Conservation (phyloP, 805 yeast genomes). For the Nakazawaea ambrosiae region DNA sequence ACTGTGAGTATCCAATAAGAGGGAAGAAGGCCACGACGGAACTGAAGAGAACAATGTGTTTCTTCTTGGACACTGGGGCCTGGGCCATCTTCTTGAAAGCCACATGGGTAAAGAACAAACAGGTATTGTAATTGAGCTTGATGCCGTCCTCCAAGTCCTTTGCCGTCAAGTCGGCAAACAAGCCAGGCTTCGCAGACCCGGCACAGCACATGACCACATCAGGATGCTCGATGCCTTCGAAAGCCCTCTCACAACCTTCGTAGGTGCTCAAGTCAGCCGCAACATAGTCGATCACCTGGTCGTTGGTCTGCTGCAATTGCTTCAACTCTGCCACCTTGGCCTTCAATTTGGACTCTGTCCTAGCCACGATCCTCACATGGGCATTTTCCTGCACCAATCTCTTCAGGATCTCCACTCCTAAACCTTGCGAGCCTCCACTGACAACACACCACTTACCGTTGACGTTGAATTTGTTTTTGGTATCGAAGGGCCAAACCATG, state of each 20-base stretch:
- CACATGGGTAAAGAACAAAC: conserved; percentile 65
- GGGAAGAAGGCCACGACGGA: conserved; percentile 81
- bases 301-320: not conserved
- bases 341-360: conserved; percentile 57
- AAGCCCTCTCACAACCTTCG: conserved; percentile 36
- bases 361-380: conserved; percentile 66
- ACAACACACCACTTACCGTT: conserved; percentile 56
- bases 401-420: conserved; percentile 74
- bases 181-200: conserved; percentile 75
- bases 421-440: conserved; percentile 95
- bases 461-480: conserved; percentile 20
- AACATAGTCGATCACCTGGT: conserved; percentile 33
- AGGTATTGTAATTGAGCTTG: conserved; percentile 63
- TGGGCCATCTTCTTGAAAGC: conserved; percentile 36
- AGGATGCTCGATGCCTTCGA: conserved; percentile 43
- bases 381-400: conserved; percentile 48
- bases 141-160: conserved; percentile 57
- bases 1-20: conserved; percentile 85
- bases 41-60: conserved; percentile 56
- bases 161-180: conserved; percentile 61
- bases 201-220: conserved; percentile 83
- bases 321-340: conserved; percentile 19
- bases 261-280: conserved; percentile 64
- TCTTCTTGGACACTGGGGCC: conserved; percentile 4
- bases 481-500: conserved; percentile 7